phyloP scores from a whole-genome alignment of 257 asterid species.

The Rubia yunnanensis region DNA sequence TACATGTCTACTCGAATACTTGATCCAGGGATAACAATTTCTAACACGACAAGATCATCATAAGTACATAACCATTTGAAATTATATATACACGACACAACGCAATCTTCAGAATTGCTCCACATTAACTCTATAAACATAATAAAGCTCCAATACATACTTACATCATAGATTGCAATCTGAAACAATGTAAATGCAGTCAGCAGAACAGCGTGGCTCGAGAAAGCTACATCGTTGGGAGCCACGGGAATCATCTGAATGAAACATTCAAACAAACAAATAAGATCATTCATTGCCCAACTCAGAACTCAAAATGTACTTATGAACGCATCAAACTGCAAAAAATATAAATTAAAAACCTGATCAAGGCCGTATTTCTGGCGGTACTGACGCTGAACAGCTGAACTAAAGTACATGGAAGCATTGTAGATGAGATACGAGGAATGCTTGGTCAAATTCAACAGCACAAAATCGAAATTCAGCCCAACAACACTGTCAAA shows the following conservation, averaged over 20 bases:
- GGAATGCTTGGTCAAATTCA: constrained; percentile 87
- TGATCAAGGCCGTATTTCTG: constrained; percentile 50
- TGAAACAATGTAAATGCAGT: constrained; percentile 68
- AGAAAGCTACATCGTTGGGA: constrained; percentile 94
- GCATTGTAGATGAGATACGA: constrained; percentile 89
- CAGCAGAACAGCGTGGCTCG: constrained; percentile 72
- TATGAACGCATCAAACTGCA: neutral
- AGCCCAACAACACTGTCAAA: constrained; percentile 73
- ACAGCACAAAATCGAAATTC: constrained; percentile 73
- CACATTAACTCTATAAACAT: too few species aligned
- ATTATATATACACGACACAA: too few species aligned
- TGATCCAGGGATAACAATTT: neutral
- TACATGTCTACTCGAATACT: too few species aligned
- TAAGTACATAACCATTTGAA: too few species aligned
- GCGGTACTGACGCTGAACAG: constrained; percentile 69
- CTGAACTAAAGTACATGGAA: constrained; percentile 68
- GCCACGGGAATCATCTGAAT: constrained; percentile 96
- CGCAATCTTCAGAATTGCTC: neutral
- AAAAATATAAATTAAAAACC: constrained; percentile 27
- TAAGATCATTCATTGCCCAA: neutral
- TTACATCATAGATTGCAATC: constrained; percentile 62
- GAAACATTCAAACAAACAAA: neutral
- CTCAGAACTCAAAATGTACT: neutral
- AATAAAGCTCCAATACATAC: neutral
- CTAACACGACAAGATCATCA: too few species aligned